Conservation (phyloP, 1,139 yeast genomes). For the Citeromyces hawaiiensis region DNA sequence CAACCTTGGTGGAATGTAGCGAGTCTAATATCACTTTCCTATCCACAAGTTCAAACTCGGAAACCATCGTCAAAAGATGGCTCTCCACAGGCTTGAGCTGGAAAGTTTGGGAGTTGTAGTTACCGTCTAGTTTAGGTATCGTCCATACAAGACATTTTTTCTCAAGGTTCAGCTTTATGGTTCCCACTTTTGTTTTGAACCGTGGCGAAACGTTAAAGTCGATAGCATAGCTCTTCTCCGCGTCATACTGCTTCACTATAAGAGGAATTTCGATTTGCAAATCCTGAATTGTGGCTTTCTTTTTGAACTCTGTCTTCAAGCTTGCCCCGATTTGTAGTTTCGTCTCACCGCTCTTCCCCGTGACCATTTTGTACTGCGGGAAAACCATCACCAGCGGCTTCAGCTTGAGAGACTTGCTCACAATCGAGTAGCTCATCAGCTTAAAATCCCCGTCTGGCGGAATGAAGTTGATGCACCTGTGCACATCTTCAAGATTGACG, state of each 20-base stretch:
- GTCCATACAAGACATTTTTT: constrained; percentile 50
- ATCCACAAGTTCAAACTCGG: constrained; percentile 51
- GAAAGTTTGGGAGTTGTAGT: constrained; percentile 3
- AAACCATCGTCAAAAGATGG: constrained; percentile 35
- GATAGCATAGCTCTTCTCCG: constrained; percentile 13
- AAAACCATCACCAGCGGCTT: constrained; percentile 40
- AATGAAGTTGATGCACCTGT: constrained; percentile 46
- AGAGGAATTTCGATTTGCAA: constrained; percentile 51
- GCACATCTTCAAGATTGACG: constrained; percentile 31
- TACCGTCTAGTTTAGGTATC: constrained; percentile 43
- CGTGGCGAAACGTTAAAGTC: constrained; percentile 38
- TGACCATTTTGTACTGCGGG: constrained; percentile 32
- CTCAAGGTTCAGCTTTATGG: constrained; percentile 54
- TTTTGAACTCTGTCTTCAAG: constrained; percentile 47
- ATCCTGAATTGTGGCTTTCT: constrained; percentile 45
- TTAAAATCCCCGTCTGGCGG: constrained; percentile 76
- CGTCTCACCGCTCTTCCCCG: constrained; percentile 16
- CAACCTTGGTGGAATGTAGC: constrained; percentile 10
- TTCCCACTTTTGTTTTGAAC: constrained; percentile 54
- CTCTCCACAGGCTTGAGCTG: background rate
- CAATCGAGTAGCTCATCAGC: constrained; percentile 39
- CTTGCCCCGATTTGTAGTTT: constrained; percentile 33
- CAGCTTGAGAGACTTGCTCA: constrained; percentile 18
- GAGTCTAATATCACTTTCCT: constrained; percentile 17
- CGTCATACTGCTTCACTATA: constrained; percentile 30